Conservation (phyloP, 495 filamentous ascomycete species). For the Penicillium lagena region DNA sequence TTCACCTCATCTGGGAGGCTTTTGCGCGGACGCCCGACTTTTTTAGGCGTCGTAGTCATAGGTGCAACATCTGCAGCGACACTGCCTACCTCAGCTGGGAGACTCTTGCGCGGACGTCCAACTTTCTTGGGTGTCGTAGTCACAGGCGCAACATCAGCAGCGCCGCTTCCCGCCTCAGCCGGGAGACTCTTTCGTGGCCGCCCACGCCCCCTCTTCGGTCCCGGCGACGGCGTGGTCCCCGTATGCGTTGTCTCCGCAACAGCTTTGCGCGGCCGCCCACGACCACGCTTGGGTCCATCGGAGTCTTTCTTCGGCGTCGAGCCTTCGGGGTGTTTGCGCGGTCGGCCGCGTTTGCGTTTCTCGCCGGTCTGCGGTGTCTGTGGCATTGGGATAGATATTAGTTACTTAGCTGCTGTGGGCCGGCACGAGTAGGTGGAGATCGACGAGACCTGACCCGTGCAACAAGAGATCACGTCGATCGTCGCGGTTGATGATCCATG, state of each 20-base stretch:
- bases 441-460: not conserved
- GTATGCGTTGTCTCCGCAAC: constrained; percentile 4
- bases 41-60: constrained; percentile 4
- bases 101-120: constrained; percentile 8
- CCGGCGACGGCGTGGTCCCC: not conserved
- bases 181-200: constrained; percentile 2
- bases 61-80: not conserved
- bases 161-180: no score
- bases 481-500: no score
- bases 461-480: no score
- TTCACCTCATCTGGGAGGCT: no score
- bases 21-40: constrained; percentile 22
- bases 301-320: constrained; percentile 13
- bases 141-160: not conserved
- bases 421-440: not conserved
- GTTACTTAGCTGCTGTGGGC: not conserved
- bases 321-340: constrained; percentile 28
- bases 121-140: constrained; percentile 11
- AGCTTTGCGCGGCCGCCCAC: constrained; percentile 28
- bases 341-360: constrained; percentile 33
- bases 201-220: constrained; percentile 16
- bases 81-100: no score
- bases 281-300: constrained; percentile 31
- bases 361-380: constrained; percentile 23
- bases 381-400: constrained; percentile 1